Evolutionary conservation across 169 alveolate genomes (phyloP), one percentile per base, ranked within the genome.

Genomic region (Cryptosporidium tyzzeri): DNA sequence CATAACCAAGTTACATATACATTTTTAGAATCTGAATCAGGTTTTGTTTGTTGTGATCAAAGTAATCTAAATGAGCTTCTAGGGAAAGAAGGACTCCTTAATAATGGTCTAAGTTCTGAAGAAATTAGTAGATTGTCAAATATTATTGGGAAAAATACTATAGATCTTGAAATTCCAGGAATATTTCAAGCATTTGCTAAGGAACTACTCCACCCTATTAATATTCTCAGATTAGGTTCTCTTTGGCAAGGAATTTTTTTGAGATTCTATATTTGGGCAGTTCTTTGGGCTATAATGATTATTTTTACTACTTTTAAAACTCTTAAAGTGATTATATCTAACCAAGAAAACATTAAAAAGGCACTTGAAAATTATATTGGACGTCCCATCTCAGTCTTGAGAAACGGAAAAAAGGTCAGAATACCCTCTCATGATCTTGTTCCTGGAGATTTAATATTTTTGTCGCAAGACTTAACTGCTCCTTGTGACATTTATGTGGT

Each of bases 181-280:
- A 80, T 23, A 37, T 35, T 62, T 2, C 37, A 62, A 31, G 68
- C 55, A 4, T 80, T 80, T 10, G 44, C 16, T 1, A 80, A 50
- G 48, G 89, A 80, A 21, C 33, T 80, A 2, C 62, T 80, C 29
- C 75, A 62, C 39, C 89, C 89, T 48, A 14, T 80, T 9, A 80
- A 62, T 41, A 80, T 80, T 4, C 75, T 80, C 26, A 23, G 89
- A 44, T 18, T 80, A 16, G 89, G 89, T 3, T 62, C 80, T 44
- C 70, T 80, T 26, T 80, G 74, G 68, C 89, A 80, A 23, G 89
- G 89, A 26, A 48, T 80, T 7, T 80, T 80, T n/a, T 69, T 80
- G 5, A 59, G 89, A 45, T 80, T 80, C 55, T 80, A 80, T 39
- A 62, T 65, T 1, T 80, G 89, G 89, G 39, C 89, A 26, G 35